A percentile compares a stretch with the other conserved stretches of the same genome.
These are phyloP conservation scores for Picea abies DNA, from an alignment of 83 land plant genomes.

Conservation along the genomic window DNA sequence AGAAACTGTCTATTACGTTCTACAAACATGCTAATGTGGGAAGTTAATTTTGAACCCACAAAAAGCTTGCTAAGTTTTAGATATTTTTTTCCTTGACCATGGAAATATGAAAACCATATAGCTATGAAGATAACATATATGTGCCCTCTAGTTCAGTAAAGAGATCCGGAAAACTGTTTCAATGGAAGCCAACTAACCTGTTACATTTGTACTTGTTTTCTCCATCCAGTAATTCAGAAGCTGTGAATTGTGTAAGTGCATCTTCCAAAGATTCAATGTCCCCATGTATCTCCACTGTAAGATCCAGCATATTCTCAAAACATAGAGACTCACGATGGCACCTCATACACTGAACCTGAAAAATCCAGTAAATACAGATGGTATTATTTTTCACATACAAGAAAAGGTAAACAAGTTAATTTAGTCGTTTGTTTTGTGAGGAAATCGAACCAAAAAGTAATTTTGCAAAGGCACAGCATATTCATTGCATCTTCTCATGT, in stretches of 20 bases:
- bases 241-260: constrained; percentile 77
- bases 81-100: background rate
- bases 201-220: constrained; percentile 85
- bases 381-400: constrained; percentile 19
- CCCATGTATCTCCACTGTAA: constrained; percentile 87
- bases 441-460: background rate
- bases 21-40: background rate
- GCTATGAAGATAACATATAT: background rate
- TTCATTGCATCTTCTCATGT: background rate
- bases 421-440: background rate
- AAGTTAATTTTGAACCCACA: background rate
- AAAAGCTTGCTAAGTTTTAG: background rate
- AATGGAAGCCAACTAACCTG: constrained; percentile 38
- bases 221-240: constrained; percentile 76
- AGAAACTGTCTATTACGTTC: too few relatives aligned
- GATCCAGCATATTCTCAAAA: constrained; percentile 89
- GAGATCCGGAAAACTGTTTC: background rate
- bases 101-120: background rate
- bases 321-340: constrained; percentile 78
- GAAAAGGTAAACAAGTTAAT: background rate
- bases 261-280: constrained; percentile 84
- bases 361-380: background rate
- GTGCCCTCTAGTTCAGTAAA: background rate
- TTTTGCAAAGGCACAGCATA: background rate
- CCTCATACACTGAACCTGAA: constrained; percentile 73